A percentile compares a stretch with the other conserved stretches of the same genome.
phyloP scores from a whole-genome alignment of 805 yeast species.

The Maudiozyma saulgeensis region DNA sequence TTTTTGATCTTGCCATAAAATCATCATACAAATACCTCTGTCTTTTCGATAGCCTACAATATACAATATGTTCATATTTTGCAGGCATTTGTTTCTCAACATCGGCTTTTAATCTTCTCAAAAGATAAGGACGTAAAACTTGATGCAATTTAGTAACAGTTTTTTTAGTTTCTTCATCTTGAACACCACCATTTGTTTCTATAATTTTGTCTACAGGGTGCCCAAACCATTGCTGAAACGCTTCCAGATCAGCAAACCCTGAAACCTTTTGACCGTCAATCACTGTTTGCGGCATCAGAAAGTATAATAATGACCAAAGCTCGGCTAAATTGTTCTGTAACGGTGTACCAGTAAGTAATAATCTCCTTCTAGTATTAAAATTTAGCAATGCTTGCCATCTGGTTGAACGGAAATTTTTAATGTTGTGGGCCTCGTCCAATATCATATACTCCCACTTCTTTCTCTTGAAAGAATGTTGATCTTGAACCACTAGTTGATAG shows the following conservation, averaged over 20 bases:
- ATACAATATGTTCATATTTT: slow-evolving; percentile 88
- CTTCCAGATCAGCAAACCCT: slow-evolving; percentile 92
- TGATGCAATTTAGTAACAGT: slow-evolving; percentile 88
- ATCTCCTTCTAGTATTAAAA: slow-evolving; percentile 82
- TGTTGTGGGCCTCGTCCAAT: slow-evolving; percentile 95
- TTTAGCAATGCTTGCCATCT: slow-evolving; percentile 95
- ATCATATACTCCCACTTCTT: slow-evolving; percentile 95
- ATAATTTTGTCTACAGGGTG: slow-evolving; percentile 88
- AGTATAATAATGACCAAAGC: slow-evolving; percentile 89
- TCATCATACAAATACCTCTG: slow-evolving; percentile 91
- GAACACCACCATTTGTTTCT: slow-evolving; percentile 44
- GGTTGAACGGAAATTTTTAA: slow-evolving; percentile 90
- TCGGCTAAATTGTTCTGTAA: slow-evolving; percentile 91
- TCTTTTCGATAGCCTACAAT: slow-evolving; percentile 84
- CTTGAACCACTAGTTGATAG: slow-evolving; percentile 95
- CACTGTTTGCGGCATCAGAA: slow-evolving; percentile 89
- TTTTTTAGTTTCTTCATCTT: slow-evolving; percentile 68
- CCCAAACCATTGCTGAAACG: slow-evolving; percentile 98
- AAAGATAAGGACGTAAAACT: slow-evolving; percentile 82
- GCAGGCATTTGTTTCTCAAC: slow-evolving; percentile 99
- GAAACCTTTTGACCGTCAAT: slow-evolving; percentile 35
- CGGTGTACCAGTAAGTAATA: slow-evolving; percentile 93
- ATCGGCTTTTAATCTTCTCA: slow-evolving; percentile 88
- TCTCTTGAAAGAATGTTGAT: slow-evolving; percentile 85
- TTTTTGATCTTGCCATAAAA: slow-evolving; percentile 93